Conservation (phyloP, 2,329 filamentous ascomycete species). For the Trichoderma oligosporum region DNA sequence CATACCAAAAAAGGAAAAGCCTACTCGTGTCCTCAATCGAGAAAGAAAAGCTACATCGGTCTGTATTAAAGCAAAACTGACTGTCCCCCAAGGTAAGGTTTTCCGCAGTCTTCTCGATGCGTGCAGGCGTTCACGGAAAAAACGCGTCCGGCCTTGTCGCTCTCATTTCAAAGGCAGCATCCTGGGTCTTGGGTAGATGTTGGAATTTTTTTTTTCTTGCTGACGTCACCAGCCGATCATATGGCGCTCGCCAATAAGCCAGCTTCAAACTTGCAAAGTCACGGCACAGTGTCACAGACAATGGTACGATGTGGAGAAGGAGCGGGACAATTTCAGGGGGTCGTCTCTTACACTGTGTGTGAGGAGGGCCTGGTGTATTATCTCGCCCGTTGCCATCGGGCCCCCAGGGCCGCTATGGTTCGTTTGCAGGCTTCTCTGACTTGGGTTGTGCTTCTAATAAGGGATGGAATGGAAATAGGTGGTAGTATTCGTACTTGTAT, state of each 20-base stretch:
- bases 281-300: conserved; percentile 13
- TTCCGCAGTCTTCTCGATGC: neutral
- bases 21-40: neutral
- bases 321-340: conserved; percentile 17
- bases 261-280: conserved; percentile 9
- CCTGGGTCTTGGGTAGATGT: neutral
- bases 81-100: too few relatives aligned
- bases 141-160: neutral
- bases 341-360: conserved; percentile 15
- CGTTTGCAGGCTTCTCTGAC: neutral
- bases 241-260: conserved; percentile 16
- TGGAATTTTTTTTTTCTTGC: conserved; percentile 8
- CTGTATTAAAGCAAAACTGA: neutral
- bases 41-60: neutral
- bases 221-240: conserved; percentile 20
- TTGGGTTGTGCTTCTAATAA: too few relatives aligned
- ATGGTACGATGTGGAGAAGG: conserved; percentile 13
- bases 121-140: neutral
- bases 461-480: neutral
- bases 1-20: neutral
- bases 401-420: neutral
- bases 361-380: neutral
- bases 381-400: conserved; percentile 2
- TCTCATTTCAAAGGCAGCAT: neutral
- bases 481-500: neutral